phyloP scores from a whole-genome alignment of 2,329 filamentous ascomycete genomes.

The Zopfia rhizophila region DNA sequence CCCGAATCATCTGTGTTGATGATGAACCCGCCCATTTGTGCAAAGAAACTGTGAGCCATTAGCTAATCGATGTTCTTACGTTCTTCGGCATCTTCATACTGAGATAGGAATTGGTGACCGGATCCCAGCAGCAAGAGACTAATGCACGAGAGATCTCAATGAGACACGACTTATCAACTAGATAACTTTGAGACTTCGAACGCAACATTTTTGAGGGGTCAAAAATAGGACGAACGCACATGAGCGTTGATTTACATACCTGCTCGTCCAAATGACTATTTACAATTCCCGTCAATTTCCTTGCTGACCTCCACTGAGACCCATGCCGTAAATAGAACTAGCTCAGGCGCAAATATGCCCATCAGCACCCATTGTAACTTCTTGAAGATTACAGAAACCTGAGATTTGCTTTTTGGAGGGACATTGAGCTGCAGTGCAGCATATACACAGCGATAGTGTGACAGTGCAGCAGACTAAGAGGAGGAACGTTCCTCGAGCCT shows the following conservation, averaged over 20 bases:
- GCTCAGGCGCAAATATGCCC: conserved; percentile 26
- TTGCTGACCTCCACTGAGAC: not conserved
- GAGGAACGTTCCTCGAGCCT: too few species aligned
- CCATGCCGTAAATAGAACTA: conserved; percentile 11
- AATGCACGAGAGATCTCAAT: conserved; percentile 3
- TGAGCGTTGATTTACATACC: too few species aligned
- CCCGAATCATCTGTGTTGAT: conserved; percentile 1
- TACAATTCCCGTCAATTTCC: not conserved
- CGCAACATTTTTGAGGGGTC: too few species aligned
- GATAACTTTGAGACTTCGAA: not conserved
- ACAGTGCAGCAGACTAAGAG: too few species aligned
- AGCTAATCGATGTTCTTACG: not conserved
- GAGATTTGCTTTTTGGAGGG: too few species aligned
- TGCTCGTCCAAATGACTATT: too few species aligned
- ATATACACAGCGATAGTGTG: too few species aligned
- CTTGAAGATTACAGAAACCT: too few species aligned
- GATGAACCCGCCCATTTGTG: conserved; percentile 25
- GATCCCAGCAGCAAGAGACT: conserved; percentile 1
- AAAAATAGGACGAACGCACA: too few species aligned
- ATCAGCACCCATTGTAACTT: conserved; percentile 28
- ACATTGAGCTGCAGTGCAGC: too few species aligned
- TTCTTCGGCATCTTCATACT: not conserved
- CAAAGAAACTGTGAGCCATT: conserved; percentile 23
- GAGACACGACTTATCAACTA: not conserved
- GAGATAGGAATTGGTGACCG: too few species aligned